Base-by-base conservation (phyloP, 306 rosid genomes). In the Acacia melanoxylon region DNA sequence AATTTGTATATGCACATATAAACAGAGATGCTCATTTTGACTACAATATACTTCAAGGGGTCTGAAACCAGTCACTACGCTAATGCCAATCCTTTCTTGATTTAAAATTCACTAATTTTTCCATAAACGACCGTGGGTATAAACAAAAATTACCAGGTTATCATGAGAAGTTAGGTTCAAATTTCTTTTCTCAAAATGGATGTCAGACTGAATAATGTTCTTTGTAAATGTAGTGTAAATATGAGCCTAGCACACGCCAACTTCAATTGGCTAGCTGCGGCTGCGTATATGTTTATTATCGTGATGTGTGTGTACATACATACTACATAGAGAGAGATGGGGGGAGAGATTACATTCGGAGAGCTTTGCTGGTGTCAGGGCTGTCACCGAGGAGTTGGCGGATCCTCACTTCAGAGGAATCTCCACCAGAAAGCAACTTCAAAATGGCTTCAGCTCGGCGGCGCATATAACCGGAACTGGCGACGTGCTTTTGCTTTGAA, bases 321-420 rank as follows among this genome's bases (percentile, higher is more conserved):
- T 25, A 25, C 33, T 13, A 10, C 2, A 61, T 61, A 22, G 46
- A 75, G 48, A 51, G 62, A 63, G 52, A 2, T 0, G 51, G 73
- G 68, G 76, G 44, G 75, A 48, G 42, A 77, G 12, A 71, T 87
- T 85, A 95, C 99, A 91, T 90, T 93, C 99, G 84, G 40, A 95
- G 96, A 71, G 99, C 98, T 85, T 93, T 95, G 93, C 99, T 95
- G 20, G 98, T 93, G 86, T 95, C 98, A n/a, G 97, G 99, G 75
- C 89, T 91, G 84, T 95, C 98, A 42, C 98, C 99, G 49, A 93
- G 89, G 67, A 83, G 71, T 85, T 90, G 89, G 58, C 98, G 99
- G 17, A 95, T 95, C 84, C 67, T 89, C 76, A 89, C 79, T 81
- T 95, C 99, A 14, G 99, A 92, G 24, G 83, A 88, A 54, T 90